Evolutionary conservation across 345 rosid species (phyloP), one percentile per base, ranked within the genome.

Genomic region (Sapria himalayana): DNA sequence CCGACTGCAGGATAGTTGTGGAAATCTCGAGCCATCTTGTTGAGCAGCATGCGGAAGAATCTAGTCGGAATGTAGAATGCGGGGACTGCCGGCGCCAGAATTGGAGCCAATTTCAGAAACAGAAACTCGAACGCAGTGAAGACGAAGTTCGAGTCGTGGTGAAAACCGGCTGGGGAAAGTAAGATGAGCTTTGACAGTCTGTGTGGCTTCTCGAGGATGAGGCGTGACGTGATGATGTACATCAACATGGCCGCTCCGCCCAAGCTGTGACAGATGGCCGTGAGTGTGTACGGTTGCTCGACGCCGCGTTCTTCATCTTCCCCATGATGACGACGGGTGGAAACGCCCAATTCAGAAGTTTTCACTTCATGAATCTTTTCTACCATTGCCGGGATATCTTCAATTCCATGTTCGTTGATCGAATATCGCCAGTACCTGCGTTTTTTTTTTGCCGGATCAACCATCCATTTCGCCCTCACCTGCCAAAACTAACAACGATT

Each of bases 211-310:
- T 67, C 69, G 51, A 76, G 72, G 8, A 79, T 67, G 23, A 46
- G 76, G 41, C 57, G 64, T n/a, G n/a, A n/a, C 10, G 76, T 74
- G 50, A 82, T 52, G 41, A 76, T 64, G 35, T 82, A 72, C 81
- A 76, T 82, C 41, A 89, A 50, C 57, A 82, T 65, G 50, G 68
- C 94, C 49, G 98, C 98, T 57, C 98, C 98, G 24, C 98, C 98
- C 59, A 89, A 59, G 60, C 98, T 89, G 49, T 89, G 98, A 49
- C 76, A 64, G 61, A 82, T 43, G 31, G 94, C 91, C 67, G 85
- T 82, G 11, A 89, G 98, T 65, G 66, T 72, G 58, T 74, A 89
- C 36, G 76, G 92, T 52, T 81, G 82, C 33, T 67, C 72, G 19
- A 59, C 56, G 3, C 40, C 62, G 17, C 44, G 42, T 54, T 76